phyloP scores from a whole-genome alignment of 2,329 filamentous ascomycete species.

The Claviceps cyperi region DNA sequence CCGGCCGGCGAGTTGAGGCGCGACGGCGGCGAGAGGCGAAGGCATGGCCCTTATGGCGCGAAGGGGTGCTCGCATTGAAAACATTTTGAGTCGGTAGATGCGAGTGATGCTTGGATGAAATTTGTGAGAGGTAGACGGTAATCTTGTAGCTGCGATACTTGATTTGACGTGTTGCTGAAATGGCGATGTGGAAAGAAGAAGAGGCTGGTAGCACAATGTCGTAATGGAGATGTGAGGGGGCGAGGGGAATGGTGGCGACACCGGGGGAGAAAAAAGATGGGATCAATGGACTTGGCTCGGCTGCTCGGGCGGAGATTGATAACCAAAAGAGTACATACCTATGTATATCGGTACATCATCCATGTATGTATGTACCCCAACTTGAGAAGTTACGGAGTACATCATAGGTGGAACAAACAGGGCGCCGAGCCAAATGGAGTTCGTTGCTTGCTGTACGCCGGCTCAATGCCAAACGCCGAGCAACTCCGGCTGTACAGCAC shows the following conservation, averaged over 20 bases:
- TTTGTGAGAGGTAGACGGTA: background rate
- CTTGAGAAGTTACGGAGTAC: too few species aligned
- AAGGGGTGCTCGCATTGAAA: constrained; percentile 8
- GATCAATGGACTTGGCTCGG: background rate
- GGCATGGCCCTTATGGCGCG: constrained; percentile 8
- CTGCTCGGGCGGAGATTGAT: background rate
- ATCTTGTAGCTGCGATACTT: background rate
- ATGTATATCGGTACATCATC: too few species aligned
- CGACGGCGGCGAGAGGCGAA: constrained; percentile 6
- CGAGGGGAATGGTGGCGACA: constrained; percentile 3
- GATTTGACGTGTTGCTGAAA: background rate
- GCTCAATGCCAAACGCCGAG: too few species aligned
- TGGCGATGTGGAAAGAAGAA: background rate
- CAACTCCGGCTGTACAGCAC: too few species aligned
- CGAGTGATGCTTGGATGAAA: background rate
- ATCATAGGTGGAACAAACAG: too few species aligned
- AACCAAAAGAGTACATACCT: too few species aligned
- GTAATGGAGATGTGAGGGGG: background rate
- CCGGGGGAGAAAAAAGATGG: background rate
- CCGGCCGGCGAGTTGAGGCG: constrained; percentile 21
- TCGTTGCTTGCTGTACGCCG: too few species aligned
- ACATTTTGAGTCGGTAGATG: constrained; percentile 4
- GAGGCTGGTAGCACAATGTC: background rate
- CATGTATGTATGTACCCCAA: too few species aligned
- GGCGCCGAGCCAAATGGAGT: too few species aligned